phyloP scores from a whole-genome alignment of 495 filamentous ascomycete genomes.

The Corynascus novoguineensis region DNA sequence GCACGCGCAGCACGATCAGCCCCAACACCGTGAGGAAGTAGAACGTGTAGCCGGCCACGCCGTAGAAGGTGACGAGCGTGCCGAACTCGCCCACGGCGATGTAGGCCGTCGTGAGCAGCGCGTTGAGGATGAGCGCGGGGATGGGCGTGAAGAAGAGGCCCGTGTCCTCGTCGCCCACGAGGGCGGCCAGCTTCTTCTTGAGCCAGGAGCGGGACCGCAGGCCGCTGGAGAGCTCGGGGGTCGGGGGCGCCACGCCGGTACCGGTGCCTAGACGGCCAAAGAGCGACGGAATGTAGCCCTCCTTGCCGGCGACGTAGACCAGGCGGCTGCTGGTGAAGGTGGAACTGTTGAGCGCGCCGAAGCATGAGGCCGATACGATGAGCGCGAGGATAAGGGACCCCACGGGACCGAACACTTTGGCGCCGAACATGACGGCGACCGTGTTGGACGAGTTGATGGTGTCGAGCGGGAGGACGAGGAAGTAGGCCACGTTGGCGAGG shows the following conservation, averaged over 20 bases:
- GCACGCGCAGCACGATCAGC: constrained; percentile 82
- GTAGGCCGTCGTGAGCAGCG: constrained; percentile 63
- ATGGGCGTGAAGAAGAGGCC: constrained; percentile 82
- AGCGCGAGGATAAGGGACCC: constrained; percentile 84
- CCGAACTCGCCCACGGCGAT: constrained; percentile 82
- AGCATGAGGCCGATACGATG: constrained; percentile 79
- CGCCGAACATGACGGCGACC: constrained; percentile 88
- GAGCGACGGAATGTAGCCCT: constrained; percentile 82
- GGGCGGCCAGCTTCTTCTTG: constrained; percentile 47
- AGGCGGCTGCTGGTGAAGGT: constrained; percentile 89
- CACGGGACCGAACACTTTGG: constrained; percentile 77
- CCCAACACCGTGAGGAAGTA: constrained; percentile 95
- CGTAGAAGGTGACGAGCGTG: constrained; percentile 92
- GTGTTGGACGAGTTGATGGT: constrained; percentile 83
- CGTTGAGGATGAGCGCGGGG: constrained; percentile 80
- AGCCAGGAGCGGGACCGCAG: constrained; percentile 56
- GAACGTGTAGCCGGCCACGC: constrained; percentile 92
- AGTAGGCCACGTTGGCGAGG: constrained; percentile 86
- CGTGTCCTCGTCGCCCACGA: constrained; percentile 57
- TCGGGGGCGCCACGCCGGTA: constrained; percentile 21
- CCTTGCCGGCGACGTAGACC: constrained; percentile 90
- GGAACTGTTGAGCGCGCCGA: constrained; percentile 91
- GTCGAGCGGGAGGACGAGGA: constrained; percentile 81
- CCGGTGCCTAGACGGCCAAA: constrained; percentile 78
- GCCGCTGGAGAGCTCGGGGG: constrained; percentile 33